Evolutionary conservation across 2,329 filamentous ascomycete species (phyloP).

Genomic region (Neoascochyta sp.): DNA sequence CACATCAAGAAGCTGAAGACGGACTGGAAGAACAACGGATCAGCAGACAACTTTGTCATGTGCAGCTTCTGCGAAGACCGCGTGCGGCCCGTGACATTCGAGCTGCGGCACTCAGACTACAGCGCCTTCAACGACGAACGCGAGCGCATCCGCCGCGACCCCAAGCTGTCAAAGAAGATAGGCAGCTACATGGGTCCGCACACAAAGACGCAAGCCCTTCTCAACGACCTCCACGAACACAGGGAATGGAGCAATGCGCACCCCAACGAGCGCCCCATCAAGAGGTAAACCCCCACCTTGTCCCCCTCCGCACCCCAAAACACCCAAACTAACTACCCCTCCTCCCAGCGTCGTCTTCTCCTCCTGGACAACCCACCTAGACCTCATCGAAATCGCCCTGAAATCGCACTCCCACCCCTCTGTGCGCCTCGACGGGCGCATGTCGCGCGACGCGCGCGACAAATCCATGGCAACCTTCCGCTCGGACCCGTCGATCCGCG

Average conservation of each 20-base stretch:
- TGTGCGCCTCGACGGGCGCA: constrained; percentile 84
- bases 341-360: constrained; percentile 75
- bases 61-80: constrained; percentile 68
- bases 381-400: constrained; percentile 83
- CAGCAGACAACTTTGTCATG: constrained; percentile 47
- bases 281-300: constrained; percentile 48
- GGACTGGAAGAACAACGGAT: constrained; percentile 45
- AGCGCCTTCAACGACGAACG: constrained; percentile 52
- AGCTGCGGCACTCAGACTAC: constrained; percentile 60
- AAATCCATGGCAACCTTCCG: constrained; percentile 75
- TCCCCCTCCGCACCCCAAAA: not conserved
- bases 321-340: not conserved
- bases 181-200: constrained; percentile 78
- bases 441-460: constrained; percentile 71
- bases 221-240: constrained; percentile 68
- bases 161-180: constrained; percentile 57
- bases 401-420: constrained; percentile 62
- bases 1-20: constrained; percentile 64
- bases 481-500: constrained; percentile 64
- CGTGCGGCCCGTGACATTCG: constrained; percentile 62
- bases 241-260: constrained; percentile 59
- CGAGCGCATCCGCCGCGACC: constrained; percentile 52
- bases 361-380: constrained; percentile 91
- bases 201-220: constrained; percentile 81
- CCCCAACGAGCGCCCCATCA: constrained; percentile 70